phyloP scores from a whole-genome alignment of 768 basidiomycete species.

The Leccinum obscurum region DNA sequence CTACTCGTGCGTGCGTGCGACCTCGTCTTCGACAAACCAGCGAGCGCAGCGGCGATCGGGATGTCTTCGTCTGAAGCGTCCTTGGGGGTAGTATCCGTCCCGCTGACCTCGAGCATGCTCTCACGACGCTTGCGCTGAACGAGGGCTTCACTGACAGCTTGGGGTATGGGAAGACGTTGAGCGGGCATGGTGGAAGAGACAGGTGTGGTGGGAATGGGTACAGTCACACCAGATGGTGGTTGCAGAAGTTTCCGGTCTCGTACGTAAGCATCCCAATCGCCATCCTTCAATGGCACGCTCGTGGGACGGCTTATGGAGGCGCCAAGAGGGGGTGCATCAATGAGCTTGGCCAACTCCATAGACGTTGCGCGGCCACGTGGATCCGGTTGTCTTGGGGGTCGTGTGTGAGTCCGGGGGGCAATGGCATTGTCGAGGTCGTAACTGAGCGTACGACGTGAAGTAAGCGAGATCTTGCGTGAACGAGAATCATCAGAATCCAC shows the following conservation, averaged over 20 bases:
- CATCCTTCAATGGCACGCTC: conserved; percentile 67
- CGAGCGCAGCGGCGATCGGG: conserved; percentile 30
- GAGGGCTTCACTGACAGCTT: conserved; percentile 75
- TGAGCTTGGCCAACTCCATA: conserved; percentile 60
- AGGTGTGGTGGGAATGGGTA: conserved; percentile 71
- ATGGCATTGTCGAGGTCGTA: conserved; percentile 60
- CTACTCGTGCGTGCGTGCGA: conserved; percentile 19
- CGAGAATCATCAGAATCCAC: conserved; percentile 50
- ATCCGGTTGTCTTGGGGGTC: conserved; percentile 67
- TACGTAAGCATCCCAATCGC: conserved; percentile 88
- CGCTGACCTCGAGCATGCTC: conserved; percentile 54
- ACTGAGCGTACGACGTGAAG: conserved; percentile 68
- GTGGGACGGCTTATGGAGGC: conserved; percentile 67
- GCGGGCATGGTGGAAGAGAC: conserved; percentile 34
- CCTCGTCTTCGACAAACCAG: conserved; percentile 14
- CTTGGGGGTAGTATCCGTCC: conserved; percentile 32
- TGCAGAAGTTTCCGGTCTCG: conserved; percentile 82
- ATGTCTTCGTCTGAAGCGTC: conserved; percentile 37
- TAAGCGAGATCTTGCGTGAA: conserved; percentile 63
- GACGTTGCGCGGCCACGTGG: conserved; percentile 71
- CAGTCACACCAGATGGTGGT: conserved; percentile 76
- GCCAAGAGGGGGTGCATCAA: conserved; percentile 44
- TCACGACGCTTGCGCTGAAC: conserved; percentile 71
- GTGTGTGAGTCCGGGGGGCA: conserved; percentile 55
- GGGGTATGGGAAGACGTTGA: conserved; percentile 56